Conservation (phyloP, 2,329 filamentous ascomycete species). For the Neonectria punicea region DNA sequence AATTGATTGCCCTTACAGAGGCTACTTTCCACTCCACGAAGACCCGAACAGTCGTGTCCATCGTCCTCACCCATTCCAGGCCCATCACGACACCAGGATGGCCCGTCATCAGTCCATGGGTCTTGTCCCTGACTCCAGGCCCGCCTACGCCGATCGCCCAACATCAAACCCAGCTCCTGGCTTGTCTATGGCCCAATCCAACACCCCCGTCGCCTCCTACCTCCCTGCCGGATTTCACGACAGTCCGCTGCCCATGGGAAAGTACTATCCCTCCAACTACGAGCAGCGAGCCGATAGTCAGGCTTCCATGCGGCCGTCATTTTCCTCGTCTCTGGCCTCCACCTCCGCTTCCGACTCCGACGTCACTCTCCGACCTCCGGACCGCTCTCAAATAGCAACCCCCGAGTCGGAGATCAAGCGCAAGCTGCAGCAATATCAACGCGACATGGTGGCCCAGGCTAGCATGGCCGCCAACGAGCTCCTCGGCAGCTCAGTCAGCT, state of each 20-base stretch:
- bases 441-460: conserved; percentile 70
- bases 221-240: conserved; percentile 61
- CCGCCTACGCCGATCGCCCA: conserved; percentile 42
- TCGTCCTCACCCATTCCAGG: conserved; percentile 63
- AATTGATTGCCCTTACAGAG: conserved; percentile 50
- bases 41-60: conserved; percentile 60
- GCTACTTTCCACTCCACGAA: conserved; percentile 70
- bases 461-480: conserved; percentile 61
- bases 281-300: conserved; percentile 52
- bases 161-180: conserved; percentile 41
- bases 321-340: conserved; percentile 44
- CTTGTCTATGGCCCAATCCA: conserved; percentile 40
- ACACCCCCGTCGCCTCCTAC: conserved; percentile 62
- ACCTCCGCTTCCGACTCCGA: conserved; percentile 51
- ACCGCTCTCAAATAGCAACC: conserved; percentile 23
- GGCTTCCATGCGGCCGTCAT: conserved; percentile 35
- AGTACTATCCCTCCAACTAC: conserved; percentile 73
- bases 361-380: conserved; percentile 37
- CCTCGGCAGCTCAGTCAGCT: conserved; percentile 42
- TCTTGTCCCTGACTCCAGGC: conserved; percentile 46
- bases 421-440: conserved; percentile 67
- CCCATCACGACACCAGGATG: conserved; percentile 50
- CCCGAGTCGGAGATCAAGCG: conserved; percentile 58
- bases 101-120: conserved; percentile 49
- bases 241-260: conserved; percentile 64